Conservation (phyloP, 108 stramenopile species). For the Stephanodiscus minutulus region DNA sequence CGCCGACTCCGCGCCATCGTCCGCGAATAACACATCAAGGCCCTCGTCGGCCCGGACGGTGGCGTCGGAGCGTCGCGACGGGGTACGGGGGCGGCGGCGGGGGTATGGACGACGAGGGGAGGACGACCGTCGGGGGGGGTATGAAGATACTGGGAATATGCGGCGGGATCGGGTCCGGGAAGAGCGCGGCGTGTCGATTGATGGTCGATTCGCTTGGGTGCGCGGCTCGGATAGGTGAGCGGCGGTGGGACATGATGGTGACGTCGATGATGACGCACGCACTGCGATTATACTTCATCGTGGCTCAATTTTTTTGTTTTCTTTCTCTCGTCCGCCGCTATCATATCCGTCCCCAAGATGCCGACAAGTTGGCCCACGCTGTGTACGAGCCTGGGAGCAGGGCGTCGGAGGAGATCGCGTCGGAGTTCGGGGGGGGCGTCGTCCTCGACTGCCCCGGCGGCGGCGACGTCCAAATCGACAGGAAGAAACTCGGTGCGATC, state of each 20-base stretch:
- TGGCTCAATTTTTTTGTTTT: background rate
- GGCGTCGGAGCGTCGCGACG: background rate
- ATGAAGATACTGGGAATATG: slow-evolving; percentile 71
- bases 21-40: background rate
- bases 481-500: slow-evolving; percentile 74
- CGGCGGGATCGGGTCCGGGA: slow-evolving; percentile 83
- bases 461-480: slow-evolving; percentile 48
- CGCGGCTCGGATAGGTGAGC: slow-evolving; percentile 56
- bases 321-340: too few species aligned
- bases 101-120: background rate
- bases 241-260: background rate
- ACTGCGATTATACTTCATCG: too few species aligned
- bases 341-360: too few species aligned
- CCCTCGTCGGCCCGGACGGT: background rate
- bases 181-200: slow-evolving; percentile 71
- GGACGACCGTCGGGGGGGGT: background rate
- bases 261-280: too few species aligned
- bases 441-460: slow-evolving; percentile 20
- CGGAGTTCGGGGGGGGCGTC: slow-evolving; percentile 66
- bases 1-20: too few species aligned
- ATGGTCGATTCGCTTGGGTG: slow-evolving; percentile 63
- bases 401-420: slow-evolving; percentile 56
- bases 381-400: slow-evolving; percentile 73
- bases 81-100: background rate
- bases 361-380: slow-evolving; percentile 75